Base-by-base conservation (phyloP, 2,329 filamentous ascomycete genomes). In the Colletotrichum sp. region DNA sequence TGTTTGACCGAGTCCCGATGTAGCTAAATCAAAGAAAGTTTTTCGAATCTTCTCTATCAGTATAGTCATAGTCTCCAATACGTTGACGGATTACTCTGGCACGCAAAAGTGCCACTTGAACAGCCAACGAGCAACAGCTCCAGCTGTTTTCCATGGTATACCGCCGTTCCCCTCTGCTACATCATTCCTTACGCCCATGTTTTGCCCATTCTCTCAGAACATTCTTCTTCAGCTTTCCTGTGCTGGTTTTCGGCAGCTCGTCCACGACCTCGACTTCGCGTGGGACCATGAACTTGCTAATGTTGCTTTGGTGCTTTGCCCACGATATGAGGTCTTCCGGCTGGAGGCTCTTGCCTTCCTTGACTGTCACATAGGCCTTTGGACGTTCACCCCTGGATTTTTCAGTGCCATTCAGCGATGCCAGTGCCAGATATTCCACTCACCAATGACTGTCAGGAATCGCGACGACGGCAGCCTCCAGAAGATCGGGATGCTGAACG, bases 211-310 rank as follows among this genome's bases (percentile, higher is more conserved):
- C 94, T 76, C 97, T 88, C 71, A 99, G 85, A 8, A 98, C 92
- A 81, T 98, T 99, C 92, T 99, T 99, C 90, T 95, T 93, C 76
- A 99, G 90, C 90, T 99, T 99, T 5, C 97, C 97, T 1, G 97
- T 99, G 84, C 95, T 97, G 32, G 97, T 99, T 90, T 99, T 99
- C 12, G 97, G 97, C 78, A 99, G 88, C 84, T 98, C 96, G 8
- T 87, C 79, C n/a, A 99, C 92, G 59, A 99, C 88, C 84, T 98
- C 95, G 1, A 93, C 90, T 82, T 93, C 92, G 55, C 90, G 84
- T 30, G 92, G 92, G 16, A 94, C 93, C 97, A 99, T 99, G 83
- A 98, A 99, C 78, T 93, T 92, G 85, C 94, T 96, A 80, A 99
- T 98, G 32, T 89, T 89, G 82, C 94, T 95, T 80, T 95, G 90